Percentiles rank a stretch among this genome's conserved stretches.
Evolutionary conservation across 495 filamentous ascomycete species (phyloP).

Genomic region (Penicillium ochrochloron): DNA sequence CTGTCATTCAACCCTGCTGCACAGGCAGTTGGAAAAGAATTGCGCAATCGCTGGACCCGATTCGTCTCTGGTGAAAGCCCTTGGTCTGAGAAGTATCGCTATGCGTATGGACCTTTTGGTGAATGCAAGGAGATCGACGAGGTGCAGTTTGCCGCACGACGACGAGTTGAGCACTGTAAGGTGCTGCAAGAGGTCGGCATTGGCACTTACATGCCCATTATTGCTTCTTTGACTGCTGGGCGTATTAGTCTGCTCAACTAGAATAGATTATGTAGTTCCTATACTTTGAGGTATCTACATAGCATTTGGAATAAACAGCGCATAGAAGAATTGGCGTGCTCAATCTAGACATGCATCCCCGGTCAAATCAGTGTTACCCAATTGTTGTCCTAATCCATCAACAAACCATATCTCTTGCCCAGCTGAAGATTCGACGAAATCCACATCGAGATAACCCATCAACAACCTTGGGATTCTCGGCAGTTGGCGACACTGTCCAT

Average conservation of each 20-base stretch:
- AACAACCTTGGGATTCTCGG: slow-evolving; percentile 2
- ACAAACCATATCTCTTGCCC: background rate
- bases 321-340: too few relatives aligned
- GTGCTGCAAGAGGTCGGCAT: slow-evolving; percentile 37
- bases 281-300: too few relatives aligned
- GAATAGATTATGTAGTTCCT: background rate
- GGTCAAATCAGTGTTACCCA: too few relatives aligned
- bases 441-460: background rate
- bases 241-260: slow-evolving; percentile 47
- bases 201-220: slow-evolving; percentile 40
- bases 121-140: slow-evolving; percentile 43
- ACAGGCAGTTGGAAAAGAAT: slow-evolving; percentile 35
- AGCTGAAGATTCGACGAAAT: background rate
- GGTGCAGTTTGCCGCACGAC: slow-evolving; percentile 36
- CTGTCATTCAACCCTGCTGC: slow-evolving; percentile 40
- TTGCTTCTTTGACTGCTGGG: slow-evolving; percentile 40
- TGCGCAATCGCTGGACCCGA: slow-evolving; percentile 41
- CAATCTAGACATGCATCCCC: too few relatives aligned
- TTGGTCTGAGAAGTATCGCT: slow-evolving; percentile 34
- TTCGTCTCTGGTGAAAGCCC: slow-evolving; percentile 40
- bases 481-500: slow-evolving; percentile 13
- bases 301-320: too few relatives aligned
- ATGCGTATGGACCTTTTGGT: slow-evolving; percentile 43
- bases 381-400: too few relatives aligned
- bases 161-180: slow-evolving; percentile 34